These are phyloP conservation scores for Paraphysoderma sedebokerense DNA, from an alignment of 371 early-diverging fungal genomes.

Conservation along the genomic window DNA sequence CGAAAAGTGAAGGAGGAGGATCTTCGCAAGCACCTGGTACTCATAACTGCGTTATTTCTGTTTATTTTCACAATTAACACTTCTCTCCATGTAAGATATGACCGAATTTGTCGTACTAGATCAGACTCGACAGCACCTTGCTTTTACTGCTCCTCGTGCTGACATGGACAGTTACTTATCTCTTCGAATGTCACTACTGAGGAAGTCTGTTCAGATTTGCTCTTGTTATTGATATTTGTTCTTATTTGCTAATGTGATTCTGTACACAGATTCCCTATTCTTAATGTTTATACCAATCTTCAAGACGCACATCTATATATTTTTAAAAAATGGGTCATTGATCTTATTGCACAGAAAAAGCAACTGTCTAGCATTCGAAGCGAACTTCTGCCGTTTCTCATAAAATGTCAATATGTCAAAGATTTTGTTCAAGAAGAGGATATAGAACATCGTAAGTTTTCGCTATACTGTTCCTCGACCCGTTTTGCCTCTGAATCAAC, in stretches of 20 bases:
- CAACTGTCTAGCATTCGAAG: constrained; percentile 55
- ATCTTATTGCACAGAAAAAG: constrained; percentile 46
- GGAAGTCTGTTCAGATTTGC: constrained; percentile 19
- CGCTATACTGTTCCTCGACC: background rate
- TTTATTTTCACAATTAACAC: background rate
- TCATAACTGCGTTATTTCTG: constrained; percentile 2
- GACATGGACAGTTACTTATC: constrained; percentile 44
- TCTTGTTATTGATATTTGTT: constrained; percentile 7
- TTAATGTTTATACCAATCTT: constrained; percentile 49
- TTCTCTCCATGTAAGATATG: constrained; percentile 10
- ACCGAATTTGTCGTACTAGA: constrained; percentile 66
- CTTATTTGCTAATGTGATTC: background rate
- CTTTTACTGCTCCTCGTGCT: too few relatives aligned
- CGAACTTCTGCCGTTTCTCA: constrained; percentile 68
- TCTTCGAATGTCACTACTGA: constrained; percentile 51
- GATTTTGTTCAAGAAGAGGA: too few relatives aligned
- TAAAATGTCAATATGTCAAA: constrained; percentile 30
- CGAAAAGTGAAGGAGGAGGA: background rate
- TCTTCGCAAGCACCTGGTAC: constrained; percentile 1
- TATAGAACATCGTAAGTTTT: too few relatives aligned
- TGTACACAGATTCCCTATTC: constrained; percentile 43
- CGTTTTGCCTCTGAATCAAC: background rate
- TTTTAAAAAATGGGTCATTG: constrained; percentile 76
- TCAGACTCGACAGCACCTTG: constrained; percentile 45
- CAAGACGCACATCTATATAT: constrained; percentile 82